Conservation (phyloP, 176 grass and related monocot genomes). For the Rhynchospora tenuis region DNA sequence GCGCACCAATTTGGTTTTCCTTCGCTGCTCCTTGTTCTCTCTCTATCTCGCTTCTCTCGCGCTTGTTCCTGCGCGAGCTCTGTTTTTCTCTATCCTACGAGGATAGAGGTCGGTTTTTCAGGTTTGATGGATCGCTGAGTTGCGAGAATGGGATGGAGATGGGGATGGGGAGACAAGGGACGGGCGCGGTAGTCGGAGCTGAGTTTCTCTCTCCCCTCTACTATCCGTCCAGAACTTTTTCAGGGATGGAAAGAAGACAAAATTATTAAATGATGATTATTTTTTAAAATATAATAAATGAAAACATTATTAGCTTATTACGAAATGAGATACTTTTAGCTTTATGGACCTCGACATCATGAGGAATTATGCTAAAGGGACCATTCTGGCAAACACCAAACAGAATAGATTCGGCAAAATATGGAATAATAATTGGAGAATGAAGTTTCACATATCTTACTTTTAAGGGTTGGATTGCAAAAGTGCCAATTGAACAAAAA, state of each 20-base stretch:
- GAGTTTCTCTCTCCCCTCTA: neutral
- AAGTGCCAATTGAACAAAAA: neutral
- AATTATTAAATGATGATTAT: neutral
- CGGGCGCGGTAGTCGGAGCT: slow-evolving; percentile 39
- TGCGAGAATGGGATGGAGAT: neutral
- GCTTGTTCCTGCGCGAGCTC: neutral
- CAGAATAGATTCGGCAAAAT: neutral
- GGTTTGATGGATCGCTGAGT: slow-evolving; percentile 13
- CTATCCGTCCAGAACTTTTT: neutral
- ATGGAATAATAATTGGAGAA: neutral
- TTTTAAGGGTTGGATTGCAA: neutral
- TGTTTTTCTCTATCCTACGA: slow-evolving; percentile 11
- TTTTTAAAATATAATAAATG: neutral
- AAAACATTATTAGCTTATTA: neutral
- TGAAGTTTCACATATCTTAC: neutral
- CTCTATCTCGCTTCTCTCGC: slow-evolving; percentile 34
- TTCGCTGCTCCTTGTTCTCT: slow-evolving; percentile 29
- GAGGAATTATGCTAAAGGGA: neutral
- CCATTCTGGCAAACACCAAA: neutral
- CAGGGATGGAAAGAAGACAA: neutral
- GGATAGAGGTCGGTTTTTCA: slow-evolving; percentile 23
- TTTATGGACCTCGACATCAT: neutral
- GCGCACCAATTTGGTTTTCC: slow-evolving; percentile 29
- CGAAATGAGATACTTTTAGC: neutral
- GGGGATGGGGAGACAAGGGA: slow-evolving; percentile 19